Percentiles rank a stretch among this genome's conserved stretches.
phyloP scores from a whole-genome alignment of 1,284 basidiomycete species.

The Paramarasmius palmivorus region DNA sequence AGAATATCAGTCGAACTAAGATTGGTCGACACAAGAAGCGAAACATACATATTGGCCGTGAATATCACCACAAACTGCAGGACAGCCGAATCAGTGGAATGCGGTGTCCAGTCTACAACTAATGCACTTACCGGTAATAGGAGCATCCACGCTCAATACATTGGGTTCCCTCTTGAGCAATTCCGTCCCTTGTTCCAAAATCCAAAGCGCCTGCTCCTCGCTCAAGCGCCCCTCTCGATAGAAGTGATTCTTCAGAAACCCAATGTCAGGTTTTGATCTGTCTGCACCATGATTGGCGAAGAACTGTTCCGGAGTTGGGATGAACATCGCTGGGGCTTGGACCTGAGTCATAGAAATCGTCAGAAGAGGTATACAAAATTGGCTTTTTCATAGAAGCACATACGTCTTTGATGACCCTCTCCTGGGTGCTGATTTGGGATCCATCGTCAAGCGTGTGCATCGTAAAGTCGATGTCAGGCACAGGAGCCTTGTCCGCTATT shows the following conservation, averaged over 20 bases:
- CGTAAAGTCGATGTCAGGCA: conserved; percentile 83
- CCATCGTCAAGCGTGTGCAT: conserved; percentile 90
- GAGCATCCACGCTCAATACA: conserved; percentile 88
- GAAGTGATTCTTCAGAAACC: conserved; percentile 98
- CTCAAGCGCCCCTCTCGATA: conserved; percentile 93
- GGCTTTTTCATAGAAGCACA: conserved; percentile 23
- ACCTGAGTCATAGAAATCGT: conserved; percentile 50
- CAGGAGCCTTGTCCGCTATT: conserved; percentile 64
- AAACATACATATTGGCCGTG: conserved; percentile 90
- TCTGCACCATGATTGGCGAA: conserved; percentile 73
- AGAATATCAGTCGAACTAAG: neutral
- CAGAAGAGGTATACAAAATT: neutral
- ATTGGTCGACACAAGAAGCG: neutral
- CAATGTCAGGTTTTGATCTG: conserved; percentile 89
- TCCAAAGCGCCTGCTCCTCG: conserved; percentile 89
- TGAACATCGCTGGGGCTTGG: conserved; percentile 92
- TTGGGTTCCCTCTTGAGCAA: conserved; percentile 81
- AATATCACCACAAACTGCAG: conserved; percentile 88
- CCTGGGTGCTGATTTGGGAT: conserved; percentile 81
- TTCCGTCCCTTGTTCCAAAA: conserved; percentile 79
- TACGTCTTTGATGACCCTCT: conserved; percentile 84
- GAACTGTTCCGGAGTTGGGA: conserved; percentile 93
- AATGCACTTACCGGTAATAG: conserved; percentile 75
- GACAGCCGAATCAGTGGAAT: neutral
- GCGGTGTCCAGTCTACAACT: neutral